Evolutionary conservation across 1,284 basidiomycete genomes (phyloP).

Genomic region (Apiotrichum laibachii): DNA sequence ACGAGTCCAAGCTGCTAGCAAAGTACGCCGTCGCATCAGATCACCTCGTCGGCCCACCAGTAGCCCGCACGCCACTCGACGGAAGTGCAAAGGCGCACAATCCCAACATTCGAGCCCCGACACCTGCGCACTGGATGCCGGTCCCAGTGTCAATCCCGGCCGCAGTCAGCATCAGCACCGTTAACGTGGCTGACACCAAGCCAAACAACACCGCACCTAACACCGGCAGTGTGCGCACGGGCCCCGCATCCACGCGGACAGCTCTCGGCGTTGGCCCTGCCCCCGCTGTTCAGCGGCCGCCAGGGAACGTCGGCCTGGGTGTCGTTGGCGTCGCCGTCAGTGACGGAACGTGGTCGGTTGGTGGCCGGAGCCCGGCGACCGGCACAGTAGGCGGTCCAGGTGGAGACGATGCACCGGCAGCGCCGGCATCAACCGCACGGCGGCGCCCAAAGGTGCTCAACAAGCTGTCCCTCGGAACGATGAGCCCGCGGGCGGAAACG

Average conservation of each 20-base stretch:
- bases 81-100: not conserved
- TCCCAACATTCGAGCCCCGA: not conserved
- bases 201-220: not conserved
- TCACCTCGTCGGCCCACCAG: slow-evolving; percentile 3
- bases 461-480: slow-evolving; percentile 14
- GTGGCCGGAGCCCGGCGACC: not conserved
- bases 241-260: not conserved
- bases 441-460: slow-evolving; percentile 17
- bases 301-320: slow-evolving; percentile 1
- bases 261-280: not conserved
- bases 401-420: not conserved
- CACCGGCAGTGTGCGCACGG: not conserved
- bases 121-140: not conserved
- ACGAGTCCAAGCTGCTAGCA: slow-evolving; percentile 3
- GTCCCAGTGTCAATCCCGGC: too few relatives aligned
- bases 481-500: not conserved
- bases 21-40: slow-evolving; percentile 6
- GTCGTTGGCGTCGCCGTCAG: not conserved
- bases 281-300: not conserved
- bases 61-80: not conserved
- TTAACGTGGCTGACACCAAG: not conserved
- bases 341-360: not conserved
- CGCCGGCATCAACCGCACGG: not conserved
- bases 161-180: not conserved
- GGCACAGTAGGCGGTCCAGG: not conserved